phyloP scores from a whole-genome alignment of 83 land plant genomes.

The Thuja plicata region DNA sequence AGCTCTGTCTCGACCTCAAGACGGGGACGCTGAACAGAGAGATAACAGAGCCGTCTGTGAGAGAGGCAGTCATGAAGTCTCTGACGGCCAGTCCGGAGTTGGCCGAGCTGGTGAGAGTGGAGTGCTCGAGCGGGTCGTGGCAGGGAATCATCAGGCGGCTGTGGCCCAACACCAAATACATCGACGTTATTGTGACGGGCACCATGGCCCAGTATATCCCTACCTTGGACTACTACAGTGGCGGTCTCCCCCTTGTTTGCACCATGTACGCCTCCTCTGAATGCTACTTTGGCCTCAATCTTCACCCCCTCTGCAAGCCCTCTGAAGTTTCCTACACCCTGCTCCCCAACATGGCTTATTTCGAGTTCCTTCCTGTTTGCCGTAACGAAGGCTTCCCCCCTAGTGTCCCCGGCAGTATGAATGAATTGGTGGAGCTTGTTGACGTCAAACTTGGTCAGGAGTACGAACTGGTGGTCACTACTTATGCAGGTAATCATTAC shows the following conservation, averaged over 20 bases:
- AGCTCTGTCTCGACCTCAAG: constrained; percentile 55
- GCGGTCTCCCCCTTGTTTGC: constrained; percentile 64
- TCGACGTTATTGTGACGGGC: constrained; percentile 75
- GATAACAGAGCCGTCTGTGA: constrained; percentile 47
- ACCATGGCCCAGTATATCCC: constrained; percentile 86
- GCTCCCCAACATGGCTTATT: constrained; percentile 73
- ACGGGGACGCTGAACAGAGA: constrained; percentile 37
- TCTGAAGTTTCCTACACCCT: constrained; percentile 67
- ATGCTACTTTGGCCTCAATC: constrained; percentile 75
- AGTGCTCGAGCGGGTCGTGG: constrained; percentile 64
- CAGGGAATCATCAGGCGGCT: constrained; percentile 58
- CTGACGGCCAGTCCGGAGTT: constrained; percentile 53
- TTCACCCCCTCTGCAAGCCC: constrained; percentile 54
- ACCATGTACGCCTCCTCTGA: constrained; percentile 83
- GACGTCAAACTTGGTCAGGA: constrained; percentile 74
- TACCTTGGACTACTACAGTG: constrained; percentile 61
- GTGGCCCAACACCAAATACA: constrained; percentile 73
- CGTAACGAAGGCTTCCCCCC: constrained; percentile 6
- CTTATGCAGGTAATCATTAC: constrained; percentile 54
- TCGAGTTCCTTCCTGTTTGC: constrained; percentile 72
- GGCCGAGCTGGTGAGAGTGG: constrained; percentile 46
- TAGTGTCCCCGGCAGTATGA: not conserved
- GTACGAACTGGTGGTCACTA: constrained; percentile 88
- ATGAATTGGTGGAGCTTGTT: constrained; percentile 55
- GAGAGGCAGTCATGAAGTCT: constrained; percentile 44